A percentile compares a stretch with the other conserved stretches of the same genome.
These are phyloP conservation scores for Plasmodium gaboni DNA, from an alignment of 169 alveolate genomes.

Conservation along the genomic window DNA sequence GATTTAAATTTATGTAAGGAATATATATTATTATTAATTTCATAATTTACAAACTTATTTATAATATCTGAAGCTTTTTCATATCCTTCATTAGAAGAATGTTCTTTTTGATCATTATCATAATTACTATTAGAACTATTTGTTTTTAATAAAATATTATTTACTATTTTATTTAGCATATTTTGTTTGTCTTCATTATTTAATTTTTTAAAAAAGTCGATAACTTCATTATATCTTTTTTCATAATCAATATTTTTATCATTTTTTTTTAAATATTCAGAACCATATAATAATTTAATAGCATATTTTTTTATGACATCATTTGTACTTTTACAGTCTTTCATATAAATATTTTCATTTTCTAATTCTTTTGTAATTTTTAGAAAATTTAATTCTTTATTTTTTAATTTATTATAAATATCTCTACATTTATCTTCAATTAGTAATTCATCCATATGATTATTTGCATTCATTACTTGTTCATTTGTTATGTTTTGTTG, in stretches of 20 bases:
- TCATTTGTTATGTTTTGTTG: no score
- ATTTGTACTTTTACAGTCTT: slow-evolving; percentile 69
- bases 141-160: neutral
- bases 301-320: slow-evolving; percentile 71
- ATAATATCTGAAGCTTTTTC: slow-evolving; percentile 69
- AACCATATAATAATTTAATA: slow-evolving; percentile 39
- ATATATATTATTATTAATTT: slow-evolving; percentile 50
- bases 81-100: no score
- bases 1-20: slow-evolving; percentile 63
- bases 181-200: slow-evolving; percentile 60
- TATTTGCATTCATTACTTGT: neutral
- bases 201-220: slow-evolving; percentile 37
- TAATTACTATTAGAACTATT: neutral
- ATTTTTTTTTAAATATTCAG: slow-evolving; percentile 13
- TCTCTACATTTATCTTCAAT: slow-evolving; percentile 30
- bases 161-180: slow-evolving; percentile 40
- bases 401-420: slow-evolving; percentile 42
- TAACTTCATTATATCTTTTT: slow-evolving; percentile 50
- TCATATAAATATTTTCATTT: slow-evolving; percentile 25
- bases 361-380: slow-evolving; percentile 56
- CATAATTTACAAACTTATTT: slow-evolving; percentile 38
- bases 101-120: neutral
- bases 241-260: slow-evolving; percentile 19
- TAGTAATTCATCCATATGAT: slow-evolving; percentile 10
- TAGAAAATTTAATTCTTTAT: slow-evolving; percentile 49